Percentiles rank a stretch among this genome's conserved stretches.
phyloP scores from a whole-genome alignment of 1,284 basidiomycete species.

The Lentinus polychrous region DNA sequence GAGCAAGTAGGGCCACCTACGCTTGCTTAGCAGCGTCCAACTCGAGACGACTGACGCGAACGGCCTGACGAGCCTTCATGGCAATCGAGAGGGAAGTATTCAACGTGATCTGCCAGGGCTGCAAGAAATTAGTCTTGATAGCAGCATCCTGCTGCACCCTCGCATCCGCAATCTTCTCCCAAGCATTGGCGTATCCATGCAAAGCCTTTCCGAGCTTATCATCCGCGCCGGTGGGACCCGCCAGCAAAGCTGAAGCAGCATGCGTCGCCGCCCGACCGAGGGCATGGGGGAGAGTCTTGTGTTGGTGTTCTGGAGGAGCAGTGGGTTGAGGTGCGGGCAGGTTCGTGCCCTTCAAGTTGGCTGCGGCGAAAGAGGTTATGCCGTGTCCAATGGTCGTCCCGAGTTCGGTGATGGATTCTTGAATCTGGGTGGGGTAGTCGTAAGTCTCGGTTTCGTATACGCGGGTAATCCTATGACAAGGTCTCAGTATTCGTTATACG shows the following conservation, averaged over 20 bases:
- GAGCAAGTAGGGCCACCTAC: constrained; percentile 20
- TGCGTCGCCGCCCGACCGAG: constrained; percentile 76
- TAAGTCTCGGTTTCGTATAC: constrained; percentile 85
- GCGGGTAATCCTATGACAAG: constrained; percentile 59
- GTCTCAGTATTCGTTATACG: too few species aligned
- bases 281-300: constrained; percentile 96
- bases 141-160: constrained; percentile 77
- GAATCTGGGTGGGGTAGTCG: constrained; percentile 80
- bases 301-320: constrained; percentile 48
- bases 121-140: constrained; percentile 72
- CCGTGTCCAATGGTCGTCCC: constrained; percentile 71
- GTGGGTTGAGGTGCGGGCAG: constrained; percentile 72
- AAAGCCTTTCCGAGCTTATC: constrained; percentile 74
- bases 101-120: constrained; percentile 89
- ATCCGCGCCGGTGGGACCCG: constrained; percentile 33
- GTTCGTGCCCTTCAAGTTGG: constrained; percentile 85
- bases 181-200: constrained; percentile 72
- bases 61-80: constrained; percentile 86
- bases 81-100: constrained; percentile 79
- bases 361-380: constrained; percentile 82
- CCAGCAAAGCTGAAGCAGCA: constrained; percentile 52
- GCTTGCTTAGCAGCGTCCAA: constrained; percentile 56
- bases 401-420: constrained; percentile 68
- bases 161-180: constrained; percentile 86
- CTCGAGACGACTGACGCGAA: constrained; percentile 70